A percentile compares a stretch with the other conserved stretches of the same genome.
These are phyloP conservation scores for Sclerotinia glacialis DNA, from an alignment of 2,329 filamentous ascomycete genomes.

Conservation along the genomic window DNA sequence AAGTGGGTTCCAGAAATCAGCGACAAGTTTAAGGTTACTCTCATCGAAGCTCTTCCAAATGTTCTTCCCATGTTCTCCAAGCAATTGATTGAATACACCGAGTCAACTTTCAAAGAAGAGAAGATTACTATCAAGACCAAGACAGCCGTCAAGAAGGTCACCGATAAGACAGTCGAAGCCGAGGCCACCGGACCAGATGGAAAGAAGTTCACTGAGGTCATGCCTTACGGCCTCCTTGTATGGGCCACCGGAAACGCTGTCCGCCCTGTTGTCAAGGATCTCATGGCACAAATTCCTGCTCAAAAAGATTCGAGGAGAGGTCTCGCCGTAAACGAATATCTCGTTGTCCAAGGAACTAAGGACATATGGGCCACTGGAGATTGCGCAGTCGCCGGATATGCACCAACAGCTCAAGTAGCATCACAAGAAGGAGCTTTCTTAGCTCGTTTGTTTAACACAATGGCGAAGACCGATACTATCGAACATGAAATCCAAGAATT, in stretches of 20 bases:
- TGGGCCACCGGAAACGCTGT: slow-evolving; percentile 98
- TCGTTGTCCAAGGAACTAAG: slow-evolving; percentile 93
- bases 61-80: slow-evolving; percentile 98
- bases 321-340: slow-evolving; percentile 95
- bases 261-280: slow-evolving; percentile 82
- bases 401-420: slow-evolving; percentile 94
- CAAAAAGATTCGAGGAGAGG: slow-evolving; percentile 94
- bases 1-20: slow-evolving; percentile 97
- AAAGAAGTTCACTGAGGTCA: slow-evolving; percentile 73
- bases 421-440: slow-evolving; percentile 94
- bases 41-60: slow-evolving; percentile 95
- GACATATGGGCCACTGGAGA: slow-evolving; percentile 98
- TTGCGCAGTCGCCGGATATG: slow-evolving; percentile 96
- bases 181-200: slow-evolving; percentile 80
- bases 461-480: slow-evolving; percentile 88
- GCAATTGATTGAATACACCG: slow-evolving; percentile 98
- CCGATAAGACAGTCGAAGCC: slow-evolving; percentile 87
- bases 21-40: slow-evolving; percentile 92
- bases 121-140: slow-evolving; percentile 97
- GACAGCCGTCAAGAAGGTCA: slow-evolving; percentile 98
- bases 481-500: slow-evolving; percentile 73
- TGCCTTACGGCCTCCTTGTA: slow-evolving; percentile 93
- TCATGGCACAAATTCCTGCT: slow-evolving; percentile 87
- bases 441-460: slow-evolving; percentile 95
- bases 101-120: slow-evolving; percentile 98